Evolutionary conservation across 2,329 filamentous ascomycete species (phyloP).

Genomic region (Ophiocordyceps camponoti-rufipedis): DNA sequence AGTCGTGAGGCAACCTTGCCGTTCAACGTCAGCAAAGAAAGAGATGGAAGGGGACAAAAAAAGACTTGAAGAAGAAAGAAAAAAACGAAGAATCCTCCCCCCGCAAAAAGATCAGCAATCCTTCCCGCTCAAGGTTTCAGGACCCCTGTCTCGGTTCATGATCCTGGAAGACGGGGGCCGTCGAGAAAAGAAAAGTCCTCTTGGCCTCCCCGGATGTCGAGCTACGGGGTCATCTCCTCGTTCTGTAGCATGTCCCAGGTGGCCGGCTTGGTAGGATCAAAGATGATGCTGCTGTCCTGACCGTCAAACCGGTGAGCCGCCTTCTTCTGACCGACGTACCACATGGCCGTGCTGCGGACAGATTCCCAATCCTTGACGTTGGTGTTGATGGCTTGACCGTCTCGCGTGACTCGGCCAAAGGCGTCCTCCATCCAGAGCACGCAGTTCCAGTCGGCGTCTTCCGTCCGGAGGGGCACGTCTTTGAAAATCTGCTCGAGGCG

Average conservation of each 20-base stretch:
- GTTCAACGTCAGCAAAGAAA: neutral
- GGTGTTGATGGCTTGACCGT: constrained; percentile 14
- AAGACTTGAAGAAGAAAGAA: neutral
- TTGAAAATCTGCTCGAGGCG: constrained; percentile 11
- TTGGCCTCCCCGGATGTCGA: neutral
- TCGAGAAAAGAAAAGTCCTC: neutral
- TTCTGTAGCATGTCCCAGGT: constrained; percentile 18
- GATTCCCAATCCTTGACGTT: constrained; percentile 14
- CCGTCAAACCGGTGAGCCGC: constrained; percentile 21
- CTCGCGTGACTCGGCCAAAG: constrained; percentile 10
- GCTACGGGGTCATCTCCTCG: constrained; percentile 5
- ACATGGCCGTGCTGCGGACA: constrained; percentile 17
- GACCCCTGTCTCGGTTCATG: neutral
- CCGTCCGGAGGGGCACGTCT: constrained; percentile 12
- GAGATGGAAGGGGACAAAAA: neutral
- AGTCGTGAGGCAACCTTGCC: neutral
- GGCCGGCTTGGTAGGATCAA: constrained; percentile 11
- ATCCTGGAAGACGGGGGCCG: neutral
- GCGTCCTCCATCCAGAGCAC: constrained; percentile 23
- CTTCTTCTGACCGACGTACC: constrained; percentile 19
- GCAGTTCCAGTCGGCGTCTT: constrained; percentile 20
- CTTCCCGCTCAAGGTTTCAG: neutral
- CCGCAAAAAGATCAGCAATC: neutral
- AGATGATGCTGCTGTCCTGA: constrained; percentile 6
- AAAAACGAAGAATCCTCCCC: neutral